Evolutionary conservation across 495 filamentous ascomycete species (phyloP).

Genomic region (Tetracladium marchalianum): DNA sequence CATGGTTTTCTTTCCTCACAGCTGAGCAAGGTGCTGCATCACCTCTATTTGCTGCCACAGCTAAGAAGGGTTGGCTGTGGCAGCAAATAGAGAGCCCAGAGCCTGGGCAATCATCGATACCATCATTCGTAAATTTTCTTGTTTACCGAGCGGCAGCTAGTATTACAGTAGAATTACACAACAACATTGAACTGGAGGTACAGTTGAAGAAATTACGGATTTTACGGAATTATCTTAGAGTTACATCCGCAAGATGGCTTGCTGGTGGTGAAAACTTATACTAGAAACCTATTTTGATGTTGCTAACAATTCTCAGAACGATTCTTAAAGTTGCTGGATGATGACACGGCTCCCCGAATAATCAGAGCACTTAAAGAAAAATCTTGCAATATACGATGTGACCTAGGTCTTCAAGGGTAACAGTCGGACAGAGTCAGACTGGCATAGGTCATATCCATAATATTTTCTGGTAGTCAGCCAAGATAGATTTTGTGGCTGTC

Average conservation of each 20-base stretch:
- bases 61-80: no score
- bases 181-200: conserved; percentile 1
- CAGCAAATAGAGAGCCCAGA: background rate
- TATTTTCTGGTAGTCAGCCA: no score
- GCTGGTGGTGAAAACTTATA: conserved; percentile 1
- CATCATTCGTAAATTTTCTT: conserved; percentile 7
- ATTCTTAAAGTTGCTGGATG: conserved; percentile 5
- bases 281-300: background rate
- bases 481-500: no score
- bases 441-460: no score
- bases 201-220: conserved; percentile 3
- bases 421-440: no score
- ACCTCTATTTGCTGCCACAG: conserved; percentile 14
- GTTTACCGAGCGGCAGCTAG: conserved; percentile 11
- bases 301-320: conserved; percentile 6
- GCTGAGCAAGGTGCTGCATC: conserved; percentile 10
- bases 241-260: conserved; percentile 3
- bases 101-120: background rate
- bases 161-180: conserved; percentile 2
- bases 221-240: conserved; percentile 6
- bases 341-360: conserved; percentile 8
- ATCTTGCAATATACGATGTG: no score
- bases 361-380: background rate
- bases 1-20: conserved; percentile 1
- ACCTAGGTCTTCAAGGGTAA: no score